Evolutionary conservation across 805 yeast genomes (phyloP).

Genomic region (Cyberlindnera xylosilytica): DNA sequence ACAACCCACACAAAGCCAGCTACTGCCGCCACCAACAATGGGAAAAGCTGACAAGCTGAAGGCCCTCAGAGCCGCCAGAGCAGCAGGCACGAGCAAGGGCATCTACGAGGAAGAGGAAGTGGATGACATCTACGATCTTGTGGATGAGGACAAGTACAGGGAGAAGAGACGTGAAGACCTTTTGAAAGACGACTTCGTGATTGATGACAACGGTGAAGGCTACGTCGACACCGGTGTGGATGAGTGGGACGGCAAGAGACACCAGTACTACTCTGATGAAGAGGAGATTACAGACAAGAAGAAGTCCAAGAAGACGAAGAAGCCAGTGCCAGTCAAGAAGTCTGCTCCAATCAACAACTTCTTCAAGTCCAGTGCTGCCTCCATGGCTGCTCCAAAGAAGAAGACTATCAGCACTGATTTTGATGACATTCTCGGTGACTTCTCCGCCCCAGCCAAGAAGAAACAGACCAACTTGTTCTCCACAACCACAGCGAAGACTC

Average conservation of each 20-base stretch:
- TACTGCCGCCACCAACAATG: conserved; percentile 30
- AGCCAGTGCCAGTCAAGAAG: conserved; percentile 29
- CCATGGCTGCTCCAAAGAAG: conserved; percentile 31
- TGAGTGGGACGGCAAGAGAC: conserved; percentile 68
- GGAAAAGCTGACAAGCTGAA: conserved; percentile 48
- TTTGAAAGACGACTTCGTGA: conserved; percentile 88
- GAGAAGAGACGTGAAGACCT: conserved; percentile 75
- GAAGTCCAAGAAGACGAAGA: conserved; percentile 12
- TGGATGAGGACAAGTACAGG: conserved; percentile 77
- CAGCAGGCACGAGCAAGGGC: conserved; percentile 41
- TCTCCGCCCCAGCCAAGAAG: conserved; percentile 19
- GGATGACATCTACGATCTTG: conserved; percentile 76
- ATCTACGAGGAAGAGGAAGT: conserved; percentile 46
- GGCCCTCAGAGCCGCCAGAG: conserved; percentile 61
- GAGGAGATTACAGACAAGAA: conserved; percentile 38
- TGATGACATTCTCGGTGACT: conserved; percentile 60
- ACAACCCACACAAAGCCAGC: neutral
- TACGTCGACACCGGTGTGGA: conserved; percentile 92
- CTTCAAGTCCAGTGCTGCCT: conserved; percentile 41
- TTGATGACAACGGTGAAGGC: conserved; percentile 91
- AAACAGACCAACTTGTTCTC: conserved; percentile 16
- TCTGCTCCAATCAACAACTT: conserved; percentile 50
- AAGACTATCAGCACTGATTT: conserved; percentile 51
- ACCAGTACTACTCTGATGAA: conserved; percentile 47
- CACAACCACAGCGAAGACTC: conserved; percentile 17